Conservation (phyloP, 305 asterid genomes). For the Fraxinus angustifolia region DNA sequence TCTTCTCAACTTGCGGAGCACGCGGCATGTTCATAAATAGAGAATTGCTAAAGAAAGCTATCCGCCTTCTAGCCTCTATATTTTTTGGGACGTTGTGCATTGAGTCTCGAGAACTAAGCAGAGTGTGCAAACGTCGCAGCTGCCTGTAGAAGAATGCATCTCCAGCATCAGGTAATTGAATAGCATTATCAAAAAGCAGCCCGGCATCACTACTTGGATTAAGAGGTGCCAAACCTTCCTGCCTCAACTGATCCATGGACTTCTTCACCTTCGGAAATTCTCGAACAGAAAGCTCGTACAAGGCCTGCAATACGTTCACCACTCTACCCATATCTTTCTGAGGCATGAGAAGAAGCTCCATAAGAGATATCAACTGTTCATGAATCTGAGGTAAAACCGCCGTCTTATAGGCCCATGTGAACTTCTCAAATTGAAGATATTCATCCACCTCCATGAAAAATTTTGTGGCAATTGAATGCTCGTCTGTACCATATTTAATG, state of each 20-base stretch:
- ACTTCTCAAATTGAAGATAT: conserved; percentile 46
- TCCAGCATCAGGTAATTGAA: conserved; percentile 55
- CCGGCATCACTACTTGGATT: conserved; percentile 30
- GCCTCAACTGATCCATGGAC: conserved; percentile 50
- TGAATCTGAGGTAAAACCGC: conserved; percentile 58
- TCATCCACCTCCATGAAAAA: conserved; percentile 58
- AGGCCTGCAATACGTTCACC: conserved; percentile 72
- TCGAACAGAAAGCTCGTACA: conserved; percentile 74
- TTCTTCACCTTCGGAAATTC: conserved; percentile 69
- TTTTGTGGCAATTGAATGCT: conserved; percentile 61
- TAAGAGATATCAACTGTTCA: conserved; percentile 50
- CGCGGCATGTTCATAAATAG: conserved; percentile 94
- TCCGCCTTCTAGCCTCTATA: conserved; percentile 68
- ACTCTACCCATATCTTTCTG: conserved; percentile 48
- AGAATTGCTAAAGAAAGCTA: conserved; percentile 89
- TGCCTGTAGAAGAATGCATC: conserved; percentile 73
- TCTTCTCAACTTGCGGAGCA: conserved; percentile 86
- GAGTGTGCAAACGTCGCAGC: conserved; percentile 69
- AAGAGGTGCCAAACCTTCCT: conserved; percentile 67
- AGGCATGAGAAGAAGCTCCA: conserved; percentile 55
- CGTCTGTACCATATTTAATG: conserved; percentile 58
- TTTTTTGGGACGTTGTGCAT: conserved; percentile 81
- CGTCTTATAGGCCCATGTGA: conserved; percentile 53
- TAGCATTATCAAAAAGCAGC: conserved; percentile 65
- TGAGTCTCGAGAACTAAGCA: conserved; percentile 72